phyloP scores from a whole-genome alignment of 2,329 filamentous ascomycete genomes.

The Penicillium sp. region DNA sequence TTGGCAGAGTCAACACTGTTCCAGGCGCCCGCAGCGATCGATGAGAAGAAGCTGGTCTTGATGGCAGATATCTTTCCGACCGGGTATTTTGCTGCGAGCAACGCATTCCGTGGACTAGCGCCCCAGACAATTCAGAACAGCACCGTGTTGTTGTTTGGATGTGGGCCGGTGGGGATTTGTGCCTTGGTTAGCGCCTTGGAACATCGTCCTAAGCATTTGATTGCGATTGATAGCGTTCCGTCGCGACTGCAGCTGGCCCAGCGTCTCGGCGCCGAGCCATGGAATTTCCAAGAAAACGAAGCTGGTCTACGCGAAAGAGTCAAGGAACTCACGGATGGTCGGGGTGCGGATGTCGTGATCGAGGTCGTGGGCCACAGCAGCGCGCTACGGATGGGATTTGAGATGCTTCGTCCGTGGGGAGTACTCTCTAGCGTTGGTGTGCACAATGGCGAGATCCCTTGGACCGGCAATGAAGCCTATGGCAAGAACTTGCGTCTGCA shows the following conservation, averaged over 20 bases:
- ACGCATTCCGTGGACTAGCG: slow-evolving; percentile 69
- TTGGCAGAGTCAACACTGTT: slow-evolving; percentile 78
- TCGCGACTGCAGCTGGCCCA: slow-evolving; percentile 73
- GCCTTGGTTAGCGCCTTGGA: slow-evolving; percentile 76
- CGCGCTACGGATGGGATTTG: slow-evolving; percentile 71
- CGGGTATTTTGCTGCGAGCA: slow-evolving; percentile 77
- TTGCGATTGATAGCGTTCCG: slow-evolving; percentile 78
- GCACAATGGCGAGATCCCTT: slow-evolving; percentile 73
- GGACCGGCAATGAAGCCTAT: slow-evolving; percentile 66
- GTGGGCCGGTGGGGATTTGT: slow-evolving; percentile 82
- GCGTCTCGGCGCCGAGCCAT: slow-evolving; percentile 76
- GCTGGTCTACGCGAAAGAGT: slow-evolving; percentile 64
- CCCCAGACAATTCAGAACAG: slow-evolving; percentile 50
- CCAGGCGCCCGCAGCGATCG: slow-evolving; percentile 70
- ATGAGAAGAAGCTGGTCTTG: slow-evolving; percentile 75
- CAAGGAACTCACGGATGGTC: slow-evolving; percentile 73
- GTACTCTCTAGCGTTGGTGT: slow-evolving; percentile 75
- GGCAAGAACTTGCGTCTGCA: slow-evolving; percentile 73
- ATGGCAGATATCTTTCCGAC: slow-evolving; percentile 93
- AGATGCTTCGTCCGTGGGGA: slow-evolving; percentile 74
- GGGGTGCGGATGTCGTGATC: slow-evolving; percentile 83
- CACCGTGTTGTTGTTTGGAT: slow-evolving; percentile 75
- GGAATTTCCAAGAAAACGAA: slow-evolving; percentile 73
- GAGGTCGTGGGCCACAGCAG: slow-evolving; percentile 74
- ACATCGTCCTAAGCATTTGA: slow-evolving; percentile 72